A percentile compares a stretch with the other conserved stretches of the same genome.
phyloP scores from a whole-genome alignment of 768 basidiomycete genomes.

The Pulveroboletus sp. region DNA sequence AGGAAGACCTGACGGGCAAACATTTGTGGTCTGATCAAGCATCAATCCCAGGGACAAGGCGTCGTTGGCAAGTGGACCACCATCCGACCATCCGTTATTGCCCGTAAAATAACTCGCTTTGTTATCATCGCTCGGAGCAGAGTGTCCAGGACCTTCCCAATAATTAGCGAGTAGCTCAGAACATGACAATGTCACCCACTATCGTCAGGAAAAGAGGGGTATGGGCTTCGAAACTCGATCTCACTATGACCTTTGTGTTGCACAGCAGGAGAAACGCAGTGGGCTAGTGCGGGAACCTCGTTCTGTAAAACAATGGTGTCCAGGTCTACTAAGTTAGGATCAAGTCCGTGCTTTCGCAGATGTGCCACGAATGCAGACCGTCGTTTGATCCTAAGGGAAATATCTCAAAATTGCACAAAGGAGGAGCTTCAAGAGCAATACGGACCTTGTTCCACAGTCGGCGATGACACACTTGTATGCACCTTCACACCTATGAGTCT shows the following conservation, averaged over 20 bases:
- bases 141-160: constrained; percentile 12
- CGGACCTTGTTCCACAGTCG: constrained; percentile 47
- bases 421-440: background rate
- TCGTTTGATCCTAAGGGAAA: constrained; percentile 56
- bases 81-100: constrained; percentile 4
- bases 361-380: constrained; percentile 53
- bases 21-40: constrained; percentile 1
- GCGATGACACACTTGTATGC: constrained; percentile 42
- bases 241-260: background rate
- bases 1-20: background rate
- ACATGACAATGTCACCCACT: constrained; percentile 11
- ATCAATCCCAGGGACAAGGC: background rate
- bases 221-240: constrained; percentile 4
- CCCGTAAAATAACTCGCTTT: background rate
- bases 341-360: constrained; percentile 44
- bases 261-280: constrained; percentile 1
- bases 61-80: constrained; percentile 1
- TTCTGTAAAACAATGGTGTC: constrained; percentile 20
- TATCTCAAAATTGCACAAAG: background rate
- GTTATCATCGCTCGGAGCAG: background rate
- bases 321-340: constrained; percentile 21
- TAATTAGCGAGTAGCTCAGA: background rate
- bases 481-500: constrained; percentile 44
- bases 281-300: constrained; percentile 12
- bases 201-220: constrained; percentile 4